Evolutionary conservation across 2,329 filamentous ascomycete species (phyloP), one percentile per base, ranked within the genome.

Genomic region (Colletotrichum tropicicola): DNA sequence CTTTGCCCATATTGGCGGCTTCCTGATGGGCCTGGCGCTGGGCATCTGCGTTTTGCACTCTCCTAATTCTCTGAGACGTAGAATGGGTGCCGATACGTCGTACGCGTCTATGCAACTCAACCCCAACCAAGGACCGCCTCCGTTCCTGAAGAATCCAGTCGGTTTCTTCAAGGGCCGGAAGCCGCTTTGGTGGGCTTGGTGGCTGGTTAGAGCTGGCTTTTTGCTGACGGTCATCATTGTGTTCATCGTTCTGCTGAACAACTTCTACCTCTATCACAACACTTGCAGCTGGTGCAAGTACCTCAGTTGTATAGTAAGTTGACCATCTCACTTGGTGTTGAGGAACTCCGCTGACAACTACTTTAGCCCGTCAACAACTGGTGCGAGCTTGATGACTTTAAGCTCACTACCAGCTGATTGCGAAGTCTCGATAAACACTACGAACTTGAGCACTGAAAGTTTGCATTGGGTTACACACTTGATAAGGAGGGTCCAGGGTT

Each of bases 131-230:
- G 83, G 83, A 21, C 81, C 83, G 17, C 82, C 83, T 25, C 76
- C 81, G 0, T 89, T 91, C 69, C 74, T 87, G 59, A 87, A 89
- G 71, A 88, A 86, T 62, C 88, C 91, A 0, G 75, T 89, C 4
- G 89, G 88, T 6, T 98, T 98, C 79, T 98, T 98, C 82, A 95
- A 94, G 76, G 93, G 93, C 19, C 87, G 96, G 17, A 97, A 97
- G 76, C 91, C 92, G 21, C 84, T 97, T 7, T 99, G 96, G 96
- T 99, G 96, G 96, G 91, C 83, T 6, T 99, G 96, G 96, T 98
- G 95, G 95, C 78, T 97, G 21, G 85, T 98, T 27, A 88, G 96
- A 17, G 92, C 87, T 1, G 93, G 86, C 0, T 90, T 91, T 23
- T 81, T 99, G 54, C 86, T 97, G 7, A 86, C 89, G n/a, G 91